These are phyloP conservation scores for Trypanosoma scelopori DNA, from an alignment of 208 protist genomes.

Conservation along the genomic window DNA sequence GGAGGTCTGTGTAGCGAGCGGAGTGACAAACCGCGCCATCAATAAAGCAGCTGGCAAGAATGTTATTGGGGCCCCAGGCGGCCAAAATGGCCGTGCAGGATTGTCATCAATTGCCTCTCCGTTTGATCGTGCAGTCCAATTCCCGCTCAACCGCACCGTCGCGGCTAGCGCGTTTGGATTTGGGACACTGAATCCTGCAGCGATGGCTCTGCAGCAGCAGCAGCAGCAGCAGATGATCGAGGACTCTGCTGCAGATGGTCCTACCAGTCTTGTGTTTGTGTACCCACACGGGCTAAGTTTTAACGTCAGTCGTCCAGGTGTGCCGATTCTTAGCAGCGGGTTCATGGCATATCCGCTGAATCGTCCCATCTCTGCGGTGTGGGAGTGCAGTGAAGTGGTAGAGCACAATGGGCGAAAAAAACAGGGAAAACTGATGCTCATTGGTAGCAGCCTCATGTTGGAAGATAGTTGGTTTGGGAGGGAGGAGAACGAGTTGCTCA, in stretches of 20 bases:
- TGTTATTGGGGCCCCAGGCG: constrained; percentile 45
- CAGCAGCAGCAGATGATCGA: constrained; percentile 41
- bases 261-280: constrained; percentile 85
- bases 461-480: constrained; percentile 93
- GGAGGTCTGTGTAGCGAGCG: constrained; percentile 92
- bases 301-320: constrained; percentile 91
- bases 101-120: constrained; percentile 2
- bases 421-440: constrained; percentile 89
- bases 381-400: constrained; percentile 63
- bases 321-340: constrained; percentile 93
- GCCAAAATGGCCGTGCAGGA: constrained; percentile 10
- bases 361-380: constrained; percentile 87
- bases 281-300: constrained; percentile 96
- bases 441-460: constrained; percentile 90
- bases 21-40: constrained; percentile 95
- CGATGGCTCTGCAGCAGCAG: constrained; percentile 33
- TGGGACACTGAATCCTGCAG: constrained; percentile 26
- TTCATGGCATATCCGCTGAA: constrained; percentile 96
- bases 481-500: constrained; percentile 92
- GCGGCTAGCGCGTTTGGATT: constrained; percentile 27
- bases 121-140: constrained; percentile 19
- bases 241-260: constrained; percentile 36
- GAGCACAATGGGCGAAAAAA: constrained; percentile 76
- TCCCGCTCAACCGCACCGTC: constrained; percentile 66
- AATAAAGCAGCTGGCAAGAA: constrained; percentile 91